A percentile compares a stretch with the other conserved stretches of the same genome.
These are phyloP conservation scores for Periglandula ipomoeae DNA, from an alignment of 2,329 filamentous ascomycete genomes.

Conservation along the genomic window DNA sequence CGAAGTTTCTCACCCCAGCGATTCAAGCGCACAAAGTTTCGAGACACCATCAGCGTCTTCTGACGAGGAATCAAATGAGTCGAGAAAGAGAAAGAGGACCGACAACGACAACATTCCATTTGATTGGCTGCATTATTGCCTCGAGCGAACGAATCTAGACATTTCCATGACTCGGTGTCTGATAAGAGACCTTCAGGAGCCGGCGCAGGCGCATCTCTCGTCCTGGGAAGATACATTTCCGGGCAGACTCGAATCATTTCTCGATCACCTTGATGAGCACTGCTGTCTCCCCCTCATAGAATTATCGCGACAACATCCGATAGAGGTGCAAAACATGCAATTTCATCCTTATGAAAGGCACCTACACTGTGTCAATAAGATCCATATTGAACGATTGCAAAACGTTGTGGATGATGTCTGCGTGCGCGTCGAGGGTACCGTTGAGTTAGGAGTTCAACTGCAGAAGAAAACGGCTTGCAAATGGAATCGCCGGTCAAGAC, in stretches of 20 bases:
- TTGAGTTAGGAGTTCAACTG: neutral
- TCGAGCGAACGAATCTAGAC: neutral
- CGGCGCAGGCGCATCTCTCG: neutral
- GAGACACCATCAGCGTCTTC: neutral
- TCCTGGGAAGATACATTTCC: neutral
- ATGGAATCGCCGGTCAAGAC: conserved; percentile 1
- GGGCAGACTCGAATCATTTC: conserved; percentile 2
- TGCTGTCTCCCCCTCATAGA: neutral
- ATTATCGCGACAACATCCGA: too few relatives aligned
- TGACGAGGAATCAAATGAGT: neutral
- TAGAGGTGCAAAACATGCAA: neutral
- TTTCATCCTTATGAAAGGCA: neutral
- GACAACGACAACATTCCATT: neutral
- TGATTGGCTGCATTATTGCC: neutral
- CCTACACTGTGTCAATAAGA: neutral
- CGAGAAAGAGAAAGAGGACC: neutral
- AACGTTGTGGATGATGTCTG: neutral
- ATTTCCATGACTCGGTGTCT: neutral
- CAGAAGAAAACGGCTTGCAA: neutral
- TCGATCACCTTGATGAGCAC: conserved; percentile 3
- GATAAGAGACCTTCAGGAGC: neutral
- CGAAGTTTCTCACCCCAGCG: neutral
- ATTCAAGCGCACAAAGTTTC: neutral
- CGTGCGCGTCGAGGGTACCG: neutral
- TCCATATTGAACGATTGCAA: neutral